phyloP scores from a whole-genome alignment of 2,329 filamentous ascomycete genomes.

The Stagonosporopsis rhizophila region DNA sequence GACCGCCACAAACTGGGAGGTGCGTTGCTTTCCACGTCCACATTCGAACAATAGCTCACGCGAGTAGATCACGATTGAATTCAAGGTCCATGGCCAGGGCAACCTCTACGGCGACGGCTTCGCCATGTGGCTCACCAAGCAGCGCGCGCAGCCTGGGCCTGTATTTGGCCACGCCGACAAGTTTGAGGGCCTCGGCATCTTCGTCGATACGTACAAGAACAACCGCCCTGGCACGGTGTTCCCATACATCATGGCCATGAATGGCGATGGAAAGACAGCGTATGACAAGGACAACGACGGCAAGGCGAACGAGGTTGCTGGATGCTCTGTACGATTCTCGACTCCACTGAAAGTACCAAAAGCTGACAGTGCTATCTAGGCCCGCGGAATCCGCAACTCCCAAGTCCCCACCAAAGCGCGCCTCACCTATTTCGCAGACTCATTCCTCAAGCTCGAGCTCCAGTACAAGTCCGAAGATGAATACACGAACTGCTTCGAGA shows the following conservation, averaged over 20 bases:
- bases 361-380: constrained; percentile 52
- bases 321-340: constrained; percentile 73
- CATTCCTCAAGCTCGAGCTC: constrained; percentile 85
- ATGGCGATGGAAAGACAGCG: constrained; percentile 84
- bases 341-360: no score
- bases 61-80: constrained; percentile 82
- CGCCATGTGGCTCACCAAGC: constrained; percentile 97
- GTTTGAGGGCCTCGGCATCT: constrained; percentile 93
- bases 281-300: constrained; percentile 97
- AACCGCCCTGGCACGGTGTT: constrained; percentile 95
- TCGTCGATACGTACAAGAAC: constrained; percentile 99
- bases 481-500: constrained; percentile 89
- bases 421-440: constrained; percentile 96
- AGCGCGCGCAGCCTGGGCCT: constrained; percentile 78
- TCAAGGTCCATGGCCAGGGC: constrained; percentile 88
- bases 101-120: constrained; percentile 95
- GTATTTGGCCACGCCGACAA: constrained; percentile 89
- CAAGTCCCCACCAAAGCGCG: constrained; percentile 80
- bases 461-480: constrained; percentile 91
- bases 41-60: constrained; percentile 30
- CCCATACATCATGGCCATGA: constrained; percentile 98
- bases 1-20: constrained; percentile 98
- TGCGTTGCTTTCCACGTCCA: constrained; percentile 35
- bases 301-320: constrained; percentile 89
- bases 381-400: constrained; percentile 81